These are phyloP conservation scores for Vaccinium corymbosum DNA, from an alignment of 148 eudicot genomes.

Conservation along the genomic window DNA sequence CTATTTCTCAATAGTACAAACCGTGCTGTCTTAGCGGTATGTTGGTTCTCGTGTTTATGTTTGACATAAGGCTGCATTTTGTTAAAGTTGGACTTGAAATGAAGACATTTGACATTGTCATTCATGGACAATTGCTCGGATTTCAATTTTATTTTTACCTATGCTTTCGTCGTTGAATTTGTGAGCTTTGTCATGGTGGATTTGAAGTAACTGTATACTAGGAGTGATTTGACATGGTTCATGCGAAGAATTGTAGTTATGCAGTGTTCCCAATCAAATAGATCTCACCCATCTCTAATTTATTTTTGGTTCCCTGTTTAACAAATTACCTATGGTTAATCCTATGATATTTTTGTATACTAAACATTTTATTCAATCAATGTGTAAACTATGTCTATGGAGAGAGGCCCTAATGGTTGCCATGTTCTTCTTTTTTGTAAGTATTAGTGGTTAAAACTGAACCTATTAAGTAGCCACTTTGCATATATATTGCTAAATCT, in stretches of 20 bases:
- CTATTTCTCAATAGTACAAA: neutral
- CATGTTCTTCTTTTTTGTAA: neutral
- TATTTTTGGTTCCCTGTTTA: neutral
- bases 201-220: neutral
- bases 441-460: neutral
- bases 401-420: neutral
- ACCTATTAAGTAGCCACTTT: constrained; percentile 5
- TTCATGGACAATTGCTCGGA: neutral
- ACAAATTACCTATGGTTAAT: neutral
- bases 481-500: neutral
- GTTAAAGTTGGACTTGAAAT: neutral
- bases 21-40: neutral
- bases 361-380: neutral
- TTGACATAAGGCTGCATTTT: neutral
- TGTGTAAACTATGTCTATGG: neutral
- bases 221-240: neutral
- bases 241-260: neutral
- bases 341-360: neutral
- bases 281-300: neutral
- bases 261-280: neutral
- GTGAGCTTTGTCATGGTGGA: neutral
- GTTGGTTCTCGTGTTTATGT: neutral
- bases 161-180: neutral
- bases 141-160: neutral
- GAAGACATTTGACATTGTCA: neutral